Base-by-base conservation (phyloP, 2,329 filamentous ascomycete genomes). In the Colletotrichum nymphaeae region DNA sequence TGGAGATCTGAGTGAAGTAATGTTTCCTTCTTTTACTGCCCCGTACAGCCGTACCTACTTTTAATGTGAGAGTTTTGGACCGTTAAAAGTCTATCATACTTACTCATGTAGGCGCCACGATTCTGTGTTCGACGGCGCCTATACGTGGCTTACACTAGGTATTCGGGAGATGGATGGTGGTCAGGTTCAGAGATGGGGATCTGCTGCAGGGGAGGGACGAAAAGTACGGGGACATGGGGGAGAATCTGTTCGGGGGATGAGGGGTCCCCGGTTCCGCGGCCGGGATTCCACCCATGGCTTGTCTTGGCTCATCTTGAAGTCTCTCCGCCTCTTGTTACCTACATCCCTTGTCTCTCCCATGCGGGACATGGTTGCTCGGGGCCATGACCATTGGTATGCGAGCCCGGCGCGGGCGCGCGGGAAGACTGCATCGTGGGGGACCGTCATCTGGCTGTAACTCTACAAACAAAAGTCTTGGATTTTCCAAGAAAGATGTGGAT, bases 281-380 rank as follows among this genome's bases (percentile, higher is more conserved):
- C 42, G 22, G 46, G 46, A 55, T 37, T 16, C 16, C n/a, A n/a
- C 24, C 14, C 42, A 49, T n/a, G 19, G 16, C 42, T 19, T 64
- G 60, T 64, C 46, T 64, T 26, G 46, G 62, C 49, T n/a, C 46
- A 26, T 64, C 46, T 52, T 53, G 28, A n/a, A 49, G 30, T 30
- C 42, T 49, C 42, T 49, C 0, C 11, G 32, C 9, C 32, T 37
- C 42, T 22, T 55, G 32, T 19, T 24, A 5, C 24, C 7, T 16
- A 7, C 28, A 22, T 55, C 28, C 62, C 46, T 55, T n/a, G 30
- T 64, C 16, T 35, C 12, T 26, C 7, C 46, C 62, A 26, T 32
- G 62, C 46, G 28, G 30, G 19, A 55, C 19, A n/a, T 4, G n/a
- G 46, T 37, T 37, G 1, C n/a, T 19, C 28, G 28, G 46, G 46